A percentile compares a stretch with the other conserved stretches of the same genome.
Evolutionary conservation across 1,284 basidiomycete species (phyloP).

Genomic region (Sphagnurus paluster): DNA sequence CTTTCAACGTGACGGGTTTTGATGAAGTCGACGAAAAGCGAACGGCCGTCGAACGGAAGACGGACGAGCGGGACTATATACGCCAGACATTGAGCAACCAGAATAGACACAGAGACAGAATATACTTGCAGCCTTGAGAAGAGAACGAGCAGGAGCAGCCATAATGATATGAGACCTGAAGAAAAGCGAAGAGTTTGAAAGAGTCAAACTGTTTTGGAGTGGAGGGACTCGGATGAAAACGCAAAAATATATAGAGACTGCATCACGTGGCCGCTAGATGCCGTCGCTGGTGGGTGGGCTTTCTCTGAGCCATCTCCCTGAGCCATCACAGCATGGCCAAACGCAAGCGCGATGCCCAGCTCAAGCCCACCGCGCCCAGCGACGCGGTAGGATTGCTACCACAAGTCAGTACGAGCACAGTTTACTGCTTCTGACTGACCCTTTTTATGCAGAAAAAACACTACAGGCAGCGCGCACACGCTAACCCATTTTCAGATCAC

Average conservation of each 20-base stretch:
- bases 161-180: conserved; percentile 19
- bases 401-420: conserved; percentile 30
- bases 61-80: conserved; percentile 45
- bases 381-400: conserved; percentile 26
- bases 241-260: conserved; percentile 17
- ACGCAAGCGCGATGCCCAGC: conserved; percentile 38
- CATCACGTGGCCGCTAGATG: conserved; percentile 28
- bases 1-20: conserved; percentile 81
- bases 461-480: conserved; percentile 96
- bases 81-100: conserved; percentile 23
- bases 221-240: conserved; percentile 15
- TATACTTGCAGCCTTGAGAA: conserved; percentile 48
- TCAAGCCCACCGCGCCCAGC: conserved; percentile 11
- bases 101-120: conserved; percentile 4
- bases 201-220: conserved; percentile 1
- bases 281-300: conserved; percentile 5
- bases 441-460: conserved; percentile 77
- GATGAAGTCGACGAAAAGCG: conserved; percentile 67
- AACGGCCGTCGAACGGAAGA: conserved; percentile 40
- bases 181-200: conserved; percentile 19
- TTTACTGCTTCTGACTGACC: neutral
- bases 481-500: conserved; percentile 98
- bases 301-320: conserved; percentile 1
- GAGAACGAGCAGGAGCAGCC: conserved; percentile 36
- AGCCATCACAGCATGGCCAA: no score